These are phyloP conservation scores for Coelastrella sp. DNA, from an alignment of 139 green algal species.

Conservation along the genomic window DNA sequence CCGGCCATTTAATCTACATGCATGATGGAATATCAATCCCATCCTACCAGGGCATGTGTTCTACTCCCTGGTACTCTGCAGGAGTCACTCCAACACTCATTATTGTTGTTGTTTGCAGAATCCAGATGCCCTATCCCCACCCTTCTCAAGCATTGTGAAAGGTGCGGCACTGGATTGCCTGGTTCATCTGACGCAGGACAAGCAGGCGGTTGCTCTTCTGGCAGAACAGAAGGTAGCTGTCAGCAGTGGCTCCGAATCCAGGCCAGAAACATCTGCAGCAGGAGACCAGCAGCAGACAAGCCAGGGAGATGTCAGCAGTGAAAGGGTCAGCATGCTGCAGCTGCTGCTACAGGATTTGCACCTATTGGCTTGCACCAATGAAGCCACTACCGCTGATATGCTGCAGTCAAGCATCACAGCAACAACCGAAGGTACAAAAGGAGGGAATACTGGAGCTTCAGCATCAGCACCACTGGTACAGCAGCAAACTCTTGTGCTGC, in stretches of 20 bases:
- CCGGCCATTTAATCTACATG: too few species aligned
- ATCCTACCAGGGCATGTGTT: too few species aligned
- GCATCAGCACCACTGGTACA: not conserved
- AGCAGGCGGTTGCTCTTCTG: slow-evolving; percentile 20
- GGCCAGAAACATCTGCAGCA: not conserved
- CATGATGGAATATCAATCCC: too few species aligned
- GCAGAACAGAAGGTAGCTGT: not conserved
- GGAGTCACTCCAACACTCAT: not conserved
- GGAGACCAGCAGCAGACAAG: not conserved
- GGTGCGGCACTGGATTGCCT: slow-evolving; percentile 39
- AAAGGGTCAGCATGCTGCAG: not conserved
- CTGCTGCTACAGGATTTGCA: slow-evolving; percentile 31
- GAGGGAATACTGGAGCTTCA: not conserved
- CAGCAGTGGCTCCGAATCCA: not conserved
- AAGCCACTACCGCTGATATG: not conserved
- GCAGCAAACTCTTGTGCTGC: not conserved
- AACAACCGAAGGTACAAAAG: too few species aligned
- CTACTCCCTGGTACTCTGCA: too few species aligned
- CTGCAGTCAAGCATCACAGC: not conserved
- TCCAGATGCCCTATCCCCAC: slow-evolving; percentile 1
- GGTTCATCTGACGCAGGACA: slow-evolving; percentile 4
- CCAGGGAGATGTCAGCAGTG: not conserved
- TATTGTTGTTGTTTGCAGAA: not conserved
- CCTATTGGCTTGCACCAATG: not conserved
- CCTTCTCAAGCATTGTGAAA: not conserved